These are phyloP conservation scores for Colletotrichum trifolii DNA, from an alignment of 2,329 filamentous ascomycete genomes.

Conservation along the genomic window DNA sequence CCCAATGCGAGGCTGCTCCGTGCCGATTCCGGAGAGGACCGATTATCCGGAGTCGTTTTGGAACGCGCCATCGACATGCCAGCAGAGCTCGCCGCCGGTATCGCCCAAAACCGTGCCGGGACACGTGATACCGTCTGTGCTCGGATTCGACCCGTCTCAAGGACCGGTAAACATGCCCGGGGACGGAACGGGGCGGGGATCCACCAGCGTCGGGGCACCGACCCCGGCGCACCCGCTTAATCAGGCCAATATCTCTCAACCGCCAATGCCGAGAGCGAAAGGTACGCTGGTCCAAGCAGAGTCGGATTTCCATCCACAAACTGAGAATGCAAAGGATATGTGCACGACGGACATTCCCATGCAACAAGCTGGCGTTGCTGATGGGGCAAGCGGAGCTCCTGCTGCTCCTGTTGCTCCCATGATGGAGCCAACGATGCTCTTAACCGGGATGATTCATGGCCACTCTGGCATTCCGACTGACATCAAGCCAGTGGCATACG, in stretches of 20 bases:
- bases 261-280: constrained; percentile 18
- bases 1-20: constrained; percentile 46
- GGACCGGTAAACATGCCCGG: neutral
- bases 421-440: too few species aligned
- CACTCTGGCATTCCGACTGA: neutral
- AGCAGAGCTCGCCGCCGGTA: constrained; percentile 46
- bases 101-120: constrained; percentile 47
- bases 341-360: neutral
- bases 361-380: constrained; percentile 12
- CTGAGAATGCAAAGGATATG: constrained; percentile 33
- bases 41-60: constrained; percentile 40
- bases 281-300: constrained; percentile 26
- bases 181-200: too few species aligned
- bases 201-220: neutral
- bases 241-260: constrained; percentile 10
- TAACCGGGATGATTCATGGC: neutral
- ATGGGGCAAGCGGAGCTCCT: neutral
- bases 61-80: constrained; percentile 36
- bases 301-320: constrained; percentile 12
- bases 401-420: neutral
- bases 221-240: neutral
- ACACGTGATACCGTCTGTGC: constrained; percentile 12
- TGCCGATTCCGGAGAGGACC: constrained; percentile 49
- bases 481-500: neutral
- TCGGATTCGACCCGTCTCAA: constrained; percentile 6